Percentiles rank a stretch among this genome's conserved stretches.
phyloP scores from a whole-genome alignment of 2,329 filamentous ascomycete genomes.

The Pestalotiopsis sp. region DNA sequence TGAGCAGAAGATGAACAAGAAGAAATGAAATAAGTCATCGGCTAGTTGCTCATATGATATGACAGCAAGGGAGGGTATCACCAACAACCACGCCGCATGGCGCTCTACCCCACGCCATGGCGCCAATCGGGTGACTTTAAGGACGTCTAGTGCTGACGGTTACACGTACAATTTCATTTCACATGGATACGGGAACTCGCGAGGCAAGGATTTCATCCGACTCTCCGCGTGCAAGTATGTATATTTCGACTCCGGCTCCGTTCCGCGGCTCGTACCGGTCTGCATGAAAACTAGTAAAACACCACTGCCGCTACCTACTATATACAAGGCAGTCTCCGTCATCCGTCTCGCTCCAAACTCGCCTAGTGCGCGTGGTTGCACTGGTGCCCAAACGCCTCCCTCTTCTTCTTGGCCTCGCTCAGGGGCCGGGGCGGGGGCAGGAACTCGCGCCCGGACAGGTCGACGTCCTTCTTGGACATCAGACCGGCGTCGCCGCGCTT shows the following conservation, averaged over 20 bases:
- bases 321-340: not conserved
- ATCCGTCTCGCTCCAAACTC: not conserved
- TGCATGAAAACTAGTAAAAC: not conserved
- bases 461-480: conserved; percentile 7
- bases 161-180: too few relatives aligned
- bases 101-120: too few relatives aligned
- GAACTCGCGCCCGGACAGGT: conserved; percentile 24
- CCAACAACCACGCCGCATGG: too few relatives aligned
- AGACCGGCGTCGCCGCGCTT: conserved; percentile 4
- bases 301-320: not conserved
- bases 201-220: too few relatives aligned
- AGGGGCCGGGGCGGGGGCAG: conserved; percentile 25
- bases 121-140: too few relatives aligned
- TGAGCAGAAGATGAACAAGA: too few relatives aligned
- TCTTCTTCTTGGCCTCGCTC: conserved; percentile 29
- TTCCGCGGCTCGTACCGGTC: not conserved
- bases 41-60: too few relatives aligned
- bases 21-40: too few relatives aligned
- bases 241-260: too few relatives aligned
- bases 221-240: too few relatives aligned
- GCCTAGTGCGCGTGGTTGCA: conserved; percentile 14
- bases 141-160: too few relatives aligned
- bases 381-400: conserved; percentile 21
- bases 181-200: not conserved
- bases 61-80: too few relatives aligned